Evolutionary conservation across 352 stramenopile genomes (phyloP).

Genomic region (Peronospora destructor): DNA sequence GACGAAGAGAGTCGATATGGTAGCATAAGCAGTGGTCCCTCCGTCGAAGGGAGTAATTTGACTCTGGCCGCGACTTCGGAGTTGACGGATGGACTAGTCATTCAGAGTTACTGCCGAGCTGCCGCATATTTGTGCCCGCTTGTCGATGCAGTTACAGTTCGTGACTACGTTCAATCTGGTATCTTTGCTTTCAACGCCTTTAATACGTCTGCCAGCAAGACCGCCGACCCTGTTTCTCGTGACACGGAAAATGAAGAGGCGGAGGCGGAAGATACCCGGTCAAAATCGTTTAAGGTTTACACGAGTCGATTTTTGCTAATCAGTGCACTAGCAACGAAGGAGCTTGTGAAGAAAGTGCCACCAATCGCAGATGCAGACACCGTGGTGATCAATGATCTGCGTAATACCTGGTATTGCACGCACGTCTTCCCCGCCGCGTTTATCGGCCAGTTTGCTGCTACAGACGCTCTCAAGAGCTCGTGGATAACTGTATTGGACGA

Average conservation of each 20-base stretch:
- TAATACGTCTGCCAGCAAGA: conserved; percentile 4
- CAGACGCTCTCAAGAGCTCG: conserved; percentile 34
- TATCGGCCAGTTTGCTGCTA: conserved; percentile 60
- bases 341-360: conserved; percentile 56
- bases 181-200: conserved; percentile 52
- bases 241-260: conserved; percentile 9
- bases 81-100: conserved; percentile 50
- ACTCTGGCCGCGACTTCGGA: conserved; percentile 19
- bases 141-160: conserved; percentile 37
- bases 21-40: conserved; percentile 5
- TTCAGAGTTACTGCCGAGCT: conserved; percentile 68
- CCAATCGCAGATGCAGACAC: conserved; percentile 34
- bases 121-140: conserved; percentile 67
- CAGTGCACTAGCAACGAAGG: conserved; percentile 59
- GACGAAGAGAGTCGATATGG: conserved; percentile 56
- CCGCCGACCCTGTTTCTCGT: conserved; percentile 5
- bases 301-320: conserved; percentile 64
- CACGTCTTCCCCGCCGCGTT: conserved; percentile 69
- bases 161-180: conserved; percentile 52
- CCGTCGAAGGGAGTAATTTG: conserved; percentile 6
- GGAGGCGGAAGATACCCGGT: conserved; percentile 1
- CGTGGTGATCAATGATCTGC: conserved; percentile 33
- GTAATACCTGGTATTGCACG: conserved; percentile 56
- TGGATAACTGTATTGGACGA: conserved; percentile 63
- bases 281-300: conserved; percentile 23